Evolutionary conservation across 23 red algal species (phyloP), one percentile per base, ranked within the genome.

Genomic region (Gracilaria gracilis): DNA sequence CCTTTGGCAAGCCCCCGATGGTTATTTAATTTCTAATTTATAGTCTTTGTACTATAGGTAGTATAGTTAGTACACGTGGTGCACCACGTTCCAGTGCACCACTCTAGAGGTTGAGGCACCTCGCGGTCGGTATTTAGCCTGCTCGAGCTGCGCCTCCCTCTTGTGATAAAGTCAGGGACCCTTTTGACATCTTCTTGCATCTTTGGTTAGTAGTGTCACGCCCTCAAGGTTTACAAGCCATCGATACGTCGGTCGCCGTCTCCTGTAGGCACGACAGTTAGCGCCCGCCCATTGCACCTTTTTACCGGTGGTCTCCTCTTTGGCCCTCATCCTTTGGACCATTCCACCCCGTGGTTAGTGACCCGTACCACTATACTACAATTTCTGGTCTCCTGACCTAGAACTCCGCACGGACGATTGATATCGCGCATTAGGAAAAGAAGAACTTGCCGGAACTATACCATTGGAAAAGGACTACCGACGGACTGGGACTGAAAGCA

Each of bases 361-460:
- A n/a, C 17, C 36, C 9, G 28, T 74, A 5, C 69, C 19, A 0
- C 69, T 74, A 44, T 74, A 38, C 39, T 9, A 74, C 51, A 38
- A 35, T 74, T 74, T 74, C 39, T 74, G 69, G 69, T 74, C 36
- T 74, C 37, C 69, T 36, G 69, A 74, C 36, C 36, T 74, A 74
- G 21, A 74, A 74, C 28, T 74, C 4, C 36, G 69, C 69, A 74
- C 69, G 69, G 69, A 38, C 24, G 32, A 74, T n/a, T 74, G 21
- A 42, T 11, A 32, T 4, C 36, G 7, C 4, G 2, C 21, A 9
- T 74, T 15, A 17, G 19, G 69, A 16, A 74, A 46, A 42, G 69
- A 74, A 36, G 69, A 74, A 74, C 36, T n/a, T 20, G 16, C 8
- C 42, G 42, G 11, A 46, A 46, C 11, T 46, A 4, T 46, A 46